phyloP scores from a whole-genome alignment of 768 basidiomycete genomes.

The Kwoniella botswanensis region DNA sequence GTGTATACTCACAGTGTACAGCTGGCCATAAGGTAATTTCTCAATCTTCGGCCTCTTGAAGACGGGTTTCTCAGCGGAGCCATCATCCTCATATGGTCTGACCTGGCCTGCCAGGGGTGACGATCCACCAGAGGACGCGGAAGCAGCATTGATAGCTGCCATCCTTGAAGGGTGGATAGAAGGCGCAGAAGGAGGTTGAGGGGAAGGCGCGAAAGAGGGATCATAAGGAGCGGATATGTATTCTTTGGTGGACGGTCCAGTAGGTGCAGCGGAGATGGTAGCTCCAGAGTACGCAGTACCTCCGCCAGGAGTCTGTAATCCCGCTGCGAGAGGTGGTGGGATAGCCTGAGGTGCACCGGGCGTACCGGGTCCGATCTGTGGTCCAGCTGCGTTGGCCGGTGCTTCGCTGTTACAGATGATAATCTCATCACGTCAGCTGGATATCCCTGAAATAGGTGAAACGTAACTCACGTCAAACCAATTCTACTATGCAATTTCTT shows the following conservation, averaged over 20 bases:
- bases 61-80: slow-evolving; percentile 66
- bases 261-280: slow-evolving; percentile 87
- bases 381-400: slow-evolving; percentile 65
- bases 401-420: slow-evolving; percentile 13
- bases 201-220: slow-evolving; percentile 28
- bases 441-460: background rate
- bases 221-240: slow-evolving; percentile 40
- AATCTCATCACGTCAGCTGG: background rate
- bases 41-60: slow-evolving; percentile 85
- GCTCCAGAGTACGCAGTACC: slow-evolving; percentile 73
- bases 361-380: slow-evolving; percentile 77
- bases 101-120: slow-evolving; percentile 65
- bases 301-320: slow-evolving; percentile 57
- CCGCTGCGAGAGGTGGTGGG: slow-evolving; percentile 73
- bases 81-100: slow-evolving; percentile 68
- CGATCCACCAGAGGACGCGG: slow-evolving; percentile 16
- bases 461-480: slow-evolving; percentile 36
- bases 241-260: slow-evolving; percentile 66
- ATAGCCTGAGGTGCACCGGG: slow-evolving; percentile 26
- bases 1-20: slow-evolving; percentile 72
- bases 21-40: slow-evolving; percentile 79
- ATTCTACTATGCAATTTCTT: slow-evolving; percentile 89
- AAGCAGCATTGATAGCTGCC: slow-evolving; percentile 65
- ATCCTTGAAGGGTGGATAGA: slow-evolving; percentile 74
- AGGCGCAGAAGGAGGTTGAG: slow-evolving; percentile 53